Percentiles rank a stretch among this genome's conserved stretches.
phyloP scores from a whole-genome alignment of 1,284 basidiomycete species.

The Flammula alnicola region DNA sequence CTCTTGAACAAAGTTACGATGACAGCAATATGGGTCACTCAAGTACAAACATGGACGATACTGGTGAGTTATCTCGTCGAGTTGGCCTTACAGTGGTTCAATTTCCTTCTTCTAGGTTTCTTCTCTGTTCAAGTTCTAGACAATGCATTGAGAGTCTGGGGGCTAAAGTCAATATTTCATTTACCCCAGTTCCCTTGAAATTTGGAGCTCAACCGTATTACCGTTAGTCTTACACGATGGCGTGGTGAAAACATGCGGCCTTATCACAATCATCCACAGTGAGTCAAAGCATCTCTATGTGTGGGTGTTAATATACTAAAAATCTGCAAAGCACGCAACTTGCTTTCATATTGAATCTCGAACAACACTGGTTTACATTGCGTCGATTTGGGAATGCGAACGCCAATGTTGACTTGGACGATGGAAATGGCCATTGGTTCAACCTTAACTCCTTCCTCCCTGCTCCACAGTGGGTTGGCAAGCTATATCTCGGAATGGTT shows the following conservation, averaged over 20 bases:
- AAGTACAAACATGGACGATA: conserved; percentile 89
- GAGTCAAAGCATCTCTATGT: conserved; percentile 14
- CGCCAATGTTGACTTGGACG: conserved; percentile 45
- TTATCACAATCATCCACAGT: conserved; percentile 83
- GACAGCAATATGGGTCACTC: conserved; percentile 46
- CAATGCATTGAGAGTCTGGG: conserved; percentile 83
- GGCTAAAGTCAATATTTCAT: conserved; percentile 62
- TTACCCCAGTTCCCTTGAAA: conserved; percentile 11
- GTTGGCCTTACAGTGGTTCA: conserved; percentile 4
- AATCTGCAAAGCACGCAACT: conserved; percentile 69
- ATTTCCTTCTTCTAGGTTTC: conserved; percentile 60
- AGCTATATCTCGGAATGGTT: conserved; percentile 84
- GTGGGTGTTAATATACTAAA: conserved; percentile 9
- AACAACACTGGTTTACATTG: conserved; percentile 89
- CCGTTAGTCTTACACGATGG: conserved; percentile 76
- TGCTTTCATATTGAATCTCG: conserved; percentile 88
- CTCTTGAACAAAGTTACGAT: conserved; percentile 62
- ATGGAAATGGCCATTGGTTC: conserved; percentile 79
- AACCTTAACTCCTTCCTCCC: conserved; percentile 85
- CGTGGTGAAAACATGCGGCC: conserved; percentile 80
- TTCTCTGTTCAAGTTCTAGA: conserved; percentile 87
- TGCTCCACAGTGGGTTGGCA: conserved; percentile 82
- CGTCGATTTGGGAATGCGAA: conserved; percentile 75
- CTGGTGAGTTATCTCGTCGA: conserved; percentile 48
- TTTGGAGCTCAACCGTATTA: conserved; percentile 12